Conservation (phyloP, 176 grass and related monocot species). For the Juncus effusus region DNA sequence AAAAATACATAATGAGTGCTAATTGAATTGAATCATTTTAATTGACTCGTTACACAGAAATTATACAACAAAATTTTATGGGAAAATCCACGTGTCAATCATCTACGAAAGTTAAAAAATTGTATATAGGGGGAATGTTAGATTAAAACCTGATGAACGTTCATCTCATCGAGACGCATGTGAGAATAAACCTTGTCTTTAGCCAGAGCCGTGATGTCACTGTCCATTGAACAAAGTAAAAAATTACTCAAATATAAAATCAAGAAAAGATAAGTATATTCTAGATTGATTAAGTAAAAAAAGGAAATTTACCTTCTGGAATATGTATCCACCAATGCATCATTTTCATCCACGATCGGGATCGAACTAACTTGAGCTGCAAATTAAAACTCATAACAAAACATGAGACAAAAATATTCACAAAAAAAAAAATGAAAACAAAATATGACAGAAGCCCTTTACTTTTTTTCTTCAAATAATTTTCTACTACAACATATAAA, state of each 20-base stretch:
- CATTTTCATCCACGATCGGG: conserved; percentile 93
- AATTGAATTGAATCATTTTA: no score
- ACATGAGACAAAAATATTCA: conserved; percentile 22
- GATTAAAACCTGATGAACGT: conserved; percentile 64
- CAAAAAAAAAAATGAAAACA: no score
- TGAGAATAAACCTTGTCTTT: conserved; percentile 95
- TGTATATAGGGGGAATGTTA: neutral
- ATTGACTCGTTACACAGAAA: no score
- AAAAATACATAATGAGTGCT: no score
- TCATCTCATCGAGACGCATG: conserved; percentile 92
- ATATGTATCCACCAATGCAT: conserved; percentile 83
- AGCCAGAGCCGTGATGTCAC: conserved; percentile 98
- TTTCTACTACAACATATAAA: no score
- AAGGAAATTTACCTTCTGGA: conserved; percentile 70
- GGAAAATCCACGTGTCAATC: no score
- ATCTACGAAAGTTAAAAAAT: no score
- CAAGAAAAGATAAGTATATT: neutral
- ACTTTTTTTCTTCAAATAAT: no score
- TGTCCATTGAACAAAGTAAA: conserved; percentile 35
- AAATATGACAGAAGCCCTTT: no score
- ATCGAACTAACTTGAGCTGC: conserved; percentile 89
- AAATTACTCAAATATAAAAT: neutral
- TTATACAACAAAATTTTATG: no score
- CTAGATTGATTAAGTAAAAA: neutral
- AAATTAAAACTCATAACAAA: conserved; percentile 25